phyloP scores from a whole-genome alignment of 2,329 filamentous ascomycete genomes.

The Pseudocercospora crystallina region DNA sequence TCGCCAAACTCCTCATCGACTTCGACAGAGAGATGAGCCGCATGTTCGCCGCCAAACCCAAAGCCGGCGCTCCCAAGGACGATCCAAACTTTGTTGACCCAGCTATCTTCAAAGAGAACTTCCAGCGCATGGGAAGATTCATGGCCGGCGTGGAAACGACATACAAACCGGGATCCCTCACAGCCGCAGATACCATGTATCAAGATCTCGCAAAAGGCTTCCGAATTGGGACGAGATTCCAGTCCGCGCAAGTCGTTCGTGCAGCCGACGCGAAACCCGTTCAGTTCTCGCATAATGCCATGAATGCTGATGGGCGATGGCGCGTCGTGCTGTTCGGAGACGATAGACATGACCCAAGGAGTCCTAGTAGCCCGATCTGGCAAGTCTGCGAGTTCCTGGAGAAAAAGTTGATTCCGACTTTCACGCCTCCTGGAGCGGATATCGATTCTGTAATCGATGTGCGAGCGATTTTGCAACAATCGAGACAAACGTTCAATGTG shows the following conservation, averaged over 20 bases:
- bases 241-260: slow-evolving; percentile 33
- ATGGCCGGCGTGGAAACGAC: slow-evolving; percentile 35
- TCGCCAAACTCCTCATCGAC: slow-evolving; percentile 65
- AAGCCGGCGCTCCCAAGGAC: slow-evolving; percentile 19
- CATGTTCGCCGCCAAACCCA: slow-evolving; percentile 45
- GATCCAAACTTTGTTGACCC: slow-evolving; percentile 35
- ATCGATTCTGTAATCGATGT: slow-evolving; percentile 58
- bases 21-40: slow-evolving; percentile 52
- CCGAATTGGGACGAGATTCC: slow-evolving; percentile 35
- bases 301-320: slow-evolving; percentile 37
- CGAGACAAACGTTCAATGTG: slow-evolving; percentile 30
- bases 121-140: slow-evolving; percentile 33
- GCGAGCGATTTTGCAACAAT: slow-evolving; percentile 34
- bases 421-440: slow-evolving; percentile 39
- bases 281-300: slow-evolving; percentile 34
- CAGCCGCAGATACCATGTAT: slow-evolving; percentile 20
- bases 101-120: slow-evolving; percentile 35
- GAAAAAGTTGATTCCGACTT: slow-evolving; percentile 28
- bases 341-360: slow-evolving; percentile 17
- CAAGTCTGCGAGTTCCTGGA: slow-evolving; percentile 27
- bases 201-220: slow-evolving; percentile 34
- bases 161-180: slow-evolving; percentile 30
- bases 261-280: slow-evolving; percentile 37
- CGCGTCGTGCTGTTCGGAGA: slow-evolving; percentile 35
- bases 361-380: slow-evolving; percentile 21